Percentiles rank a stretch among this genome's conserved stretches.
These are phyloP conservation scores for Populus euphratica DNA, from an alignment of 345 rosid genomes.

Conservation along the genomic window DNA sequence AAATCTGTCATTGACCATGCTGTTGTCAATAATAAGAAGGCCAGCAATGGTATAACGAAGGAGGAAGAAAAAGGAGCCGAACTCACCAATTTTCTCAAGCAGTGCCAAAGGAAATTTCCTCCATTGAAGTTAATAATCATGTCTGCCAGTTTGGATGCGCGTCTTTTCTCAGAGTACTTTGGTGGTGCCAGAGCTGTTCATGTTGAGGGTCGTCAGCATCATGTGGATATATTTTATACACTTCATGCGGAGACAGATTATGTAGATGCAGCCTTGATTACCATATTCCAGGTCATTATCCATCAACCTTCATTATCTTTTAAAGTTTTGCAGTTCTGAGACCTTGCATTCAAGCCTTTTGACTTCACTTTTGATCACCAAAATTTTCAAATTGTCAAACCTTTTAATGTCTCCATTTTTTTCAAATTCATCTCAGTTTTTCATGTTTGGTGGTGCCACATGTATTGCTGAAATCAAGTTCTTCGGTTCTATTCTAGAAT, in stretches of 20 bases:
- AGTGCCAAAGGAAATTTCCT: constrained; percentile 44
- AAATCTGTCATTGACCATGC: constrained; percentile 30
- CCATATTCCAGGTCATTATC: constrained; percentile 75
- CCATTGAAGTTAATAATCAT: constrained; percentile 79
- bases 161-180: constrained; percentile 70
- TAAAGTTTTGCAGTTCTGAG: not conserved
- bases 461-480: not conserved
- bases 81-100: constrained; percentile 35
- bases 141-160: constrained; percentile 99
- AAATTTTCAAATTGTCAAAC: not conserved
- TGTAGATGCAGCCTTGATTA: constrained; percentile 69
- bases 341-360: not conserved
- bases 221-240: constrained; percentile 71
- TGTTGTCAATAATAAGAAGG: constrained; percentile 27
- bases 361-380: not conserved
- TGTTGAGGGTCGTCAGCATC: constrained; percentile 77
- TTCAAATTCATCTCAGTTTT: not conserved
- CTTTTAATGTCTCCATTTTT: not conserved
- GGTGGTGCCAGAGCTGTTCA: constrained; percentile 89
- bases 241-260: constrained; percentile 66
- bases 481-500: not conserved
- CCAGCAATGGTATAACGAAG: constrained; percentile 16
- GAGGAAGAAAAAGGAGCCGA: constrained; percentile 35
- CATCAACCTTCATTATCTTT: constrained; percentile 2
- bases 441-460: not conserved